phyloP scores from a whole-genome alignment of 495 filamentous ascomycete species.

The Diplogelasinospora grovesii region DNA sequence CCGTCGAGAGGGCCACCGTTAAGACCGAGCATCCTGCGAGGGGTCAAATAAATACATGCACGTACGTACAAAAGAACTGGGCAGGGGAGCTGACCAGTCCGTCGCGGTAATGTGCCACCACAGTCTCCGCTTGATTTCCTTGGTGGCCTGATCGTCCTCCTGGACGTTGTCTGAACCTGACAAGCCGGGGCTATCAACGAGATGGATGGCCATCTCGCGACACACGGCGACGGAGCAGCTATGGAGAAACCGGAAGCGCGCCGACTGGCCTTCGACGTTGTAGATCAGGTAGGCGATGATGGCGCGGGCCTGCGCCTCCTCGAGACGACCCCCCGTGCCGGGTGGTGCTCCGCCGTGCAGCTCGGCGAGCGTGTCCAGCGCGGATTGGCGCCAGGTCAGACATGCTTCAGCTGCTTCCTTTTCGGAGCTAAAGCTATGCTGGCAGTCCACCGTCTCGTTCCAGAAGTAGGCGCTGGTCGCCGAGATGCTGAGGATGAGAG shows the following conservation, averaged over 20 bases:
- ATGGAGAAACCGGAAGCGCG: slow-evolving; percentile 28
- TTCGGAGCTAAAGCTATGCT: slow-evolving; percentile 23
- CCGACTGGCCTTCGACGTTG: slow-evolving; percentile 36
- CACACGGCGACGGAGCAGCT: slow-evolving; percentile 26
- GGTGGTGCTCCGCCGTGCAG: slow-evolving; percentile 16
- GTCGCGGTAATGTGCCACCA: slow-evolving; percentile 45
- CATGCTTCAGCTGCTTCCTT: slow-evolving; percentile 27
- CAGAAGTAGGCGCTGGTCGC: slow-evolving; percentile 39
- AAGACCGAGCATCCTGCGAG: slow-evolving; percentile 27
- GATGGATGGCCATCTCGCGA: slow-evolving; percentile 36
- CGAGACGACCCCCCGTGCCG: slow-evolving; percentile 31
- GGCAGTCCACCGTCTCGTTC: slow-evolving; percentile 13
- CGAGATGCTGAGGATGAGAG: slow-evolving; percentile 40
- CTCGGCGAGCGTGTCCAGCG: slow-evolving; percentile 35
- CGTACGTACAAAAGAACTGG: background rate
- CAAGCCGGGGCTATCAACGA: slow-evolving; percentile 33
- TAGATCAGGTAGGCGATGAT: slow-evolving; percentile 33
- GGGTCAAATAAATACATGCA: background rate
- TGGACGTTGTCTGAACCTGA: slow-evolving; percentile 2
- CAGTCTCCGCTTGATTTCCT: slow-evolving; percentile 40
- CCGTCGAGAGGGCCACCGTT: slow-evolving; percentile 34
- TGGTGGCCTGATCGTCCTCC: slow-evolving; percentile 16
- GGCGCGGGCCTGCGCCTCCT: slow-evolving; percentile 38
- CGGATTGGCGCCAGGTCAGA: slow-evolving; percentile 29
- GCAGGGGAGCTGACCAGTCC: slow-evolving; percentile 35